Evolutionary conservation across 495 filamentous ascomycete genomes (phyloP).

Genomic region (Rusavskia elegans): DNA sequence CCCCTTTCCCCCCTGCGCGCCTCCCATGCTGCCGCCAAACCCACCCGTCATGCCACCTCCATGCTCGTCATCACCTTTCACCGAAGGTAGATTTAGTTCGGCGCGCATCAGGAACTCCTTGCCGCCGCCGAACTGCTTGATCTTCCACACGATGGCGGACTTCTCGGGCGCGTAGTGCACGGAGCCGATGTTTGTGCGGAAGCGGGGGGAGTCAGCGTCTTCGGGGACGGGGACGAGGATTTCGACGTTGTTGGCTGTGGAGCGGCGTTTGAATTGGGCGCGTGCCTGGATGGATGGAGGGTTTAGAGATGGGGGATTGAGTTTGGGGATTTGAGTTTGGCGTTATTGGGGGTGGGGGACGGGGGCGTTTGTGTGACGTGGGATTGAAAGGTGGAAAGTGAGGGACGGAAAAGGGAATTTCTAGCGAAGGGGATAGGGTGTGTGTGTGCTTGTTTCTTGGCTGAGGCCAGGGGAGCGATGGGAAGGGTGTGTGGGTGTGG

Average conservation of each 20-base stretch:
- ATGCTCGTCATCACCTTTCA: slow-evolving; percentile 91
- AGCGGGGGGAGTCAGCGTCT: slow-evolving; percentile 90
- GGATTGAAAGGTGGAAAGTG: neutral
- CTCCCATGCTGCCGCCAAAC: slow-evolving; percentile 90
- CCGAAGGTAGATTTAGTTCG: slow-evolving; percentile 86
- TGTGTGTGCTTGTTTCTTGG: neutral
- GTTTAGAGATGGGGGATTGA: neutral
- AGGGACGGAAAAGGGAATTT: neutral
- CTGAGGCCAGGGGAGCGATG: too few relatives aligned
- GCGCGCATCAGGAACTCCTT: slow-evolving; percentile 99
- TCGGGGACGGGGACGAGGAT: slow-evolving; percentile 95
- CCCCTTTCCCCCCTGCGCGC: slow-evolving; percentile 52
- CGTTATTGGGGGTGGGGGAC: neutral
- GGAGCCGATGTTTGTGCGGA: slow-evolving; percentile 91
- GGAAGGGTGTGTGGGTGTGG: neutral
- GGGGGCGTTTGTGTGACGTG: neutral
- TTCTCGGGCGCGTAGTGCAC: slow-evolving; percentile 99
- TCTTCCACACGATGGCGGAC: slow-evolving; percentile 98
- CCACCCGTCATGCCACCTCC: slow-evolving; percentile 94
- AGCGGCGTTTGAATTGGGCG: slow-evolving; percentile 95
- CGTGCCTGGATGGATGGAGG: slow-evolving; percentile 39
- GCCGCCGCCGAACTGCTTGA: slow-evolving; percentile 96
- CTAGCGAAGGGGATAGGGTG: neutral
- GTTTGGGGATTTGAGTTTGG: neutral
- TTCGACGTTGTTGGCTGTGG: slow-evolving; percentile 97